Percentiles rank a stretch among this genome's conserved stretches.
Evolutionary conservation across 371 early-diverging fungal species (phyloP).

Genomic region (Circinella minor): DNA sequence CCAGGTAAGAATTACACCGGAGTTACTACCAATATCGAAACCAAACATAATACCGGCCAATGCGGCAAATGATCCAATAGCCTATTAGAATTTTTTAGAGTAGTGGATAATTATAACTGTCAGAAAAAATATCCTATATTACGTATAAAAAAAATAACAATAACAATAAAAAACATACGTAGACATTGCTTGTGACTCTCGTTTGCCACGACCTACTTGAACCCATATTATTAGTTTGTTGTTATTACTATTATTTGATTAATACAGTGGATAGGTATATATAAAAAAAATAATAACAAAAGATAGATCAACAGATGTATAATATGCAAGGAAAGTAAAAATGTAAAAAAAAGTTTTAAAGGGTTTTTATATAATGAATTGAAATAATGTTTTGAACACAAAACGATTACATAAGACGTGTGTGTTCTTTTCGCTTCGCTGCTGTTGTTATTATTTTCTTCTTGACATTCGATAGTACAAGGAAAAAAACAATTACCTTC

Average conservation of each 20-base stretch:
- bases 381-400: neutral
- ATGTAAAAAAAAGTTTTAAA: neutral
- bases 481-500: neutral
- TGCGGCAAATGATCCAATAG: conserved; percentile 56
- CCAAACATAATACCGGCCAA: conserved; percentile 66
- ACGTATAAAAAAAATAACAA: neutral
- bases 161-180: conserved; percentile 22
- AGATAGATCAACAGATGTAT: neutral
- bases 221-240: neutral
- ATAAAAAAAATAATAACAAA: neutral
- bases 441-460: neutral
- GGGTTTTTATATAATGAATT: conserved; percentile 2
- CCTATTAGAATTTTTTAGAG: conserved; percentile 22
- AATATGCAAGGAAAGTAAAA: neutral
- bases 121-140: neutral
- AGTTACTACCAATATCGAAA: conserved; percentile 63
- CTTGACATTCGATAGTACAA: conserved; percentile 3
- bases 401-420: conserved; percentile 10
- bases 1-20: conserved; percentile 55
- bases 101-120: too few relatives aligned
- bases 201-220: neutral
- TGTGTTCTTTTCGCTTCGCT: neutral
- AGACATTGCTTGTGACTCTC: conserved; percentile 36
- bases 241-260: too few relatives aligned
- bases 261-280: neutral